Percentiles rank a stretch among this genome's conserved stretches.
Evolutionary conservation across 352 stramenopile species (phyloP).

Genomic region (Blastocystis sp.): DNA sequence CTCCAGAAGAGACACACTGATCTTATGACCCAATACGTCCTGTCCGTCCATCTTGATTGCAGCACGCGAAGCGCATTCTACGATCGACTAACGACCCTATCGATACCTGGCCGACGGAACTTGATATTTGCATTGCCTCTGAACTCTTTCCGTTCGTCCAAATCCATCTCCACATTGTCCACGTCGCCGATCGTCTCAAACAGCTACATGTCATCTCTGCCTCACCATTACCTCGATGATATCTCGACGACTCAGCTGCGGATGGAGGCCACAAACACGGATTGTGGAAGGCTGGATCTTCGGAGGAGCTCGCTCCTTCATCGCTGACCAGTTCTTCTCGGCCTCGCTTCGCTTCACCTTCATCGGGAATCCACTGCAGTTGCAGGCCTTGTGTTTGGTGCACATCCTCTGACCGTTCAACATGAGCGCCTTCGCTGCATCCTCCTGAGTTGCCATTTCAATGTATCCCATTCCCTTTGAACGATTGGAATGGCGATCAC

Average conservation of each 20-base stretch:
- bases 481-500: not conserved
- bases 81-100: not conserved
- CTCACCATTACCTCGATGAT: not conserved
- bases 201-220: not conserved
- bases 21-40: not conserved
- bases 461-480: slow-evolving; percentile 62
- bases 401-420: slow-evolving; percentile 61
- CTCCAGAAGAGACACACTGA: slow-evolving; percentile 6
- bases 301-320: slow-evolving; percentile 29
- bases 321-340: slow-evolving; percentile 62
- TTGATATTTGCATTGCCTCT: slow-evolving; percentile 27
- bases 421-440: slow-evolving; percentile 2
- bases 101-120: slow-evolving; percentile 14
- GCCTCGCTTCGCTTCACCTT: slow-evolving; percentile 62
- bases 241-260: not conserved
- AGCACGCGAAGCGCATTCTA: slow-evolving; percentile 25
- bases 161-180: slow-evolving; percentile 16
- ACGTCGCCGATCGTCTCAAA: slow-evolving; percentile 40
- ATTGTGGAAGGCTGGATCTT: slow-evolving; percentile 53
- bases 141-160: slow-evolving; percentile 26
- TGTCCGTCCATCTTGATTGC: slow-evolving; percentile 12
- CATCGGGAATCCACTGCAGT: slow-evolving; percentile 59
- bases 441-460: slow-evolving; percentile 45
- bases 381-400: slow-evolving; percentile 59
- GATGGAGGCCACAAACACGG: slow-evolving; percentile 20